A percentile compares a stretch with the other conserved stretches of the same genome.
These are phyloP conservation scores for Monosporascus sp. DNA, from an alignment of 2,329 filamentous ascomycete species.

Conservation along the genomic window DNA sequence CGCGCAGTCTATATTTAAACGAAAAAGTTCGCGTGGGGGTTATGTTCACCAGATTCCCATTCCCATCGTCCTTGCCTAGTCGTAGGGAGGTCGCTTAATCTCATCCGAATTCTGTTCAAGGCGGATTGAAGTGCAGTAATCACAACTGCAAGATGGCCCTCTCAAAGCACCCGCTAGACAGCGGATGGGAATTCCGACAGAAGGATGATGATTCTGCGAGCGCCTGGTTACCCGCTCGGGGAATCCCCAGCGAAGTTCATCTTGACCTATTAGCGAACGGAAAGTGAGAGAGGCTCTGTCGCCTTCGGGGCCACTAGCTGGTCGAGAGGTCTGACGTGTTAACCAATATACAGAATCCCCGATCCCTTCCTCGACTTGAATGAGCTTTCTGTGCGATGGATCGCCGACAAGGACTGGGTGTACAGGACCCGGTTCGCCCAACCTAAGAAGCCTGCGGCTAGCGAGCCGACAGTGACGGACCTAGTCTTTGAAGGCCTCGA, in stretches of 20 bases:
- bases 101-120: too few species aligned
- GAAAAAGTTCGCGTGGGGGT: too few species aligned
- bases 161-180: conserved; percentile 11
- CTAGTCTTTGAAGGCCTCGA: conserved; percentile 60
- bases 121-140: too few species aligned
- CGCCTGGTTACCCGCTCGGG: conserved; percentile 28
- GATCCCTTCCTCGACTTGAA: conserved; percentile 59
- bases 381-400: conserved; percentile 54
- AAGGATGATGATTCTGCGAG: conserved; percentile 5
- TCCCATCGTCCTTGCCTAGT: neutral
- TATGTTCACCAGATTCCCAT: neutral
- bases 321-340: too few species aligned
- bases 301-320: too few species aligned
- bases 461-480: conserved; percentile 28
- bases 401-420: conserved; percentile 56
- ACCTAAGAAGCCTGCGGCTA: conserved; percentile 6
- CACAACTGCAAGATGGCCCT: conserved; percentile 12
- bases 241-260: conserved; percentile 32
- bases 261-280: conserved; percentile 31
- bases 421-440: conserved; percentile 40
- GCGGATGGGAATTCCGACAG: conserved; percentile 17
- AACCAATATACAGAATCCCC: conserved; percentile 29
- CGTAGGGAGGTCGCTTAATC: too few species aligned
- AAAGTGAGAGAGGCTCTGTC: conserved; percentile 18
- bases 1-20: too few species aligned